Evolutionary conservation across 208 protist genomes (phyloP), one percentile per base, ranked within the genome.

Genomic region (Leishmania lainsoni): DNA sequence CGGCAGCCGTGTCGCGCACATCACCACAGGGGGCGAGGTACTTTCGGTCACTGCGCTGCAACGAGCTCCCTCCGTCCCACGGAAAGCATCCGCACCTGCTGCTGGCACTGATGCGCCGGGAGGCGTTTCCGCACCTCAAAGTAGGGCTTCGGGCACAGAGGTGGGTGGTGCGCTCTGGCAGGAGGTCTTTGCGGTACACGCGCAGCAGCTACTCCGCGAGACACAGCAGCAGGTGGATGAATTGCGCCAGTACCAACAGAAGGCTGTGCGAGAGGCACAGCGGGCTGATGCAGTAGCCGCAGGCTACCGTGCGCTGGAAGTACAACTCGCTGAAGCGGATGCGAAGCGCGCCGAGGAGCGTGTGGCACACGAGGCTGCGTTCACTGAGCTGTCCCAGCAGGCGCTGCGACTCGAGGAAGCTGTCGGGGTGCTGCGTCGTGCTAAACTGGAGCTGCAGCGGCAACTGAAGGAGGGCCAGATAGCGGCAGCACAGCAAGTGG

Each of bases 211-310:
- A 35, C 56, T 86, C 0, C 73, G 72, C 14, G 81, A 85, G 9
- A 81, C 81, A 0, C 77, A 75, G 22, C 69, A 81, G 61, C 81
- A 85, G 54, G 72, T 85, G 16, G 72, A 75, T 32, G 81, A 79
- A 9, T 48, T 85, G 51, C 81, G 77, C 16, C 51, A 35, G 5
- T 86, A 76, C 49, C 61, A 80, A 35, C n/a, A 29, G 1, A 48
- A 32, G 22, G 72, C 82, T 2, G 45, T 20, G 8, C 78, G 56
- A 3, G 78, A 81, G 49, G 54, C 54, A 5, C 78, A 72, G 74
- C 82, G 82, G 1, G 82, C 82, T 0, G 74, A 86, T 14, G 61
- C 51, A 17, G 29, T 82, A 9, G 66, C 48, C 0, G 74, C 61
- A 0, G 59, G 72, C 5, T 35, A 66, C 48, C 74, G 61, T 14